phyloP scores from a whole-genome alignment of 176 grass and related monocot genomes.

The Poa pratensis region DNA sequence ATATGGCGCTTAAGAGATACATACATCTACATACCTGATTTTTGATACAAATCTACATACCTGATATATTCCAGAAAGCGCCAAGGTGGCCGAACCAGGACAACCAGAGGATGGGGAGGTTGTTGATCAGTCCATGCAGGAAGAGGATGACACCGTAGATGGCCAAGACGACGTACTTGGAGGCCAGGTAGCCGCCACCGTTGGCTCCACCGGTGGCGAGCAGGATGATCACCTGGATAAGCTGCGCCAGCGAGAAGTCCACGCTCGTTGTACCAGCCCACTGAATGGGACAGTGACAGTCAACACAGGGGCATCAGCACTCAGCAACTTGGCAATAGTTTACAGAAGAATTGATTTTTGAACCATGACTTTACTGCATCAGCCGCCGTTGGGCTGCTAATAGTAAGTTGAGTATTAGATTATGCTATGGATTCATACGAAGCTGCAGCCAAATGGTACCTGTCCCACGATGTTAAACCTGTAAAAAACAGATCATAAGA shows the following conservation, averaged over 20 bases:
- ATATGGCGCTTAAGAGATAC: no score
- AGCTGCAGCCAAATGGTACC: slow-evolving; percentile 27
- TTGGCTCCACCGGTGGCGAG: slow-evolving; percentile 59
- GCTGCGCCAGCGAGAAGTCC: slow-evolving; percentile 60
- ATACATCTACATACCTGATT: slow-evolving; percentile 20
- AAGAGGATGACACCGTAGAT: slow-evolving; percentile 47
- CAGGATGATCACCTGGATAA: slow-evolving; percentile 62
- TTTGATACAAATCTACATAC: background rate
- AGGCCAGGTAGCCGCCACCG: slow-evolving; percentile 58
- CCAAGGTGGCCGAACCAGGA: slow-evolving; percentile 42
- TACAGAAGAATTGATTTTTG: background rate
- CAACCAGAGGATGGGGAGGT: slow-evolving; percentile 54
- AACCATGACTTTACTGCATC: background rate
- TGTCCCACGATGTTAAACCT: slow-evolving; percentile 48
- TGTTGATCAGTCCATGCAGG: slow-evolving; percentile 55
- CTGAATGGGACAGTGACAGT: slow-evolving; percentile 21
- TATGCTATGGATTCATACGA: background rate
- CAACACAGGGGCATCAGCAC: background rate
- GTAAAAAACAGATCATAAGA: background rate
- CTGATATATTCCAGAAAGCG: slow-evolving; percentile 28
- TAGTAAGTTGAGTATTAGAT: background rate
- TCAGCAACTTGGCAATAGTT: background rate
- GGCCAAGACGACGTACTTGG: slow-evolving; percentile 54
- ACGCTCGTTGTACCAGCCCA: slow-evolving; percentile 55
- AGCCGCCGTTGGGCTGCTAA: background rate